These are phyloP conservation scores for Aspergillus nomiae DNA, from an alignment of 2,329 filamentous ascomycete genomes.

Conservation along the genomic window DNA sequence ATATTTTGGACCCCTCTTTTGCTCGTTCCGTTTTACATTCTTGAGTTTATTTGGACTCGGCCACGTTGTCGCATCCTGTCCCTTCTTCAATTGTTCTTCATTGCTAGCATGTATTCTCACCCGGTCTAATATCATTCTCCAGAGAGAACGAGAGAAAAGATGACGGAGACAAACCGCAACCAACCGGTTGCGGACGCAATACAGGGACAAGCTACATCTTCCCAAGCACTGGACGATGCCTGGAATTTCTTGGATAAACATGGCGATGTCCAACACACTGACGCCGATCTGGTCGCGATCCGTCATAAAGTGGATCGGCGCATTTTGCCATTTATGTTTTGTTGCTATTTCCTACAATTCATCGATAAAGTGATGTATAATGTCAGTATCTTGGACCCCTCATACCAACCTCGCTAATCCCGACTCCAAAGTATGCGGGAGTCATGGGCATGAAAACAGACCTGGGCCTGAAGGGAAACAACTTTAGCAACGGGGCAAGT, in stretches of 20 bases:
- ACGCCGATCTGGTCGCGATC: not conserved
- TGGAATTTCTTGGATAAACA: not conserved
- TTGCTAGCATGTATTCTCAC: not conserved
- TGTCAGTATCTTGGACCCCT: slow-evolving; percentile 17
- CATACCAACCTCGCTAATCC: not conserved
- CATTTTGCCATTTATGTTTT: slow-evolving; percentile 35
- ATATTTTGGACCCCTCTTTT: not conserved
- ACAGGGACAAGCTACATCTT: not conserved
- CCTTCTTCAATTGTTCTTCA: not conserved
- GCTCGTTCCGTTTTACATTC: not conserved
- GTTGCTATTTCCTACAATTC: slow-evolving; percentile 36
- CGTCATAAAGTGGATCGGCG: slow-evolving; percentile 33
- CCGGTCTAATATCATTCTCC: not conserved
- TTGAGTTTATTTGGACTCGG: not conserved
- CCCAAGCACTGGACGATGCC: not conserved
- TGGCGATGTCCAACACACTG: not conserved
- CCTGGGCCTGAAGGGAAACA: slow-evolving; percentile 56
- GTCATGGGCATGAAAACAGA: slow-evolving; percentile 64
- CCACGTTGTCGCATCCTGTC: not conserved
- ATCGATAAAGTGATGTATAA: slow-evolving; percentile 38
- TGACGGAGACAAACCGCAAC: not conserved
- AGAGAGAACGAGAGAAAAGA: not conserved
- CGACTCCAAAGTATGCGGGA: slow-evolving; percentile 52
- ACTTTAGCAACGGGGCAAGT: slow-evolving; percentile 63
- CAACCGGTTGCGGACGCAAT: not conserved